Percentiles rank a stretch among this genome's conserved stretches.
Conservation (phyloP, 176 grass and related monocot genomes). For the Alloteropsis semialata region DNA sequence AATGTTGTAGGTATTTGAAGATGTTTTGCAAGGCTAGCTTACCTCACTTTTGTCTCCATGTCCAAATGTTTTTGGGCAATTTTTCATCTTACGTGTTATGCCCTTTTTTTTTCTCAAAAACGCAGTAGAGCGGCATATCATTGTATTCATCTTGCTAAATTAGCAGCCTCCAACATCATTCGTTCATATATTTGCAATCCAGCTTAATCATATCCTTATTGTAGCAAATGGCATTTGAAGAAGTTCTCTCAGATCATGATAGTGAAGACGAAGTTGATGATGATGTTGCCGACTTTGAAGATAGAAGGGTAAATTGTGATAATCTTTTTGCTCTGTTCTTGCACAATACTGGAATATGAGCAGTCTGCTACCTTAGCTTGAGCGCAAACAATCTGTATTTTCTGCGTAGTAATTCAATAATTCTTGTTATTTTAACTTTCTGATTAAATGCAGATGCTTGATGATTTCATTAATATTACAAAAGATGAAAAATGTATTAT, state of each 20-base stretch:
- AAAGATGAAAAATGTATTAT: slow-evolving; percentile 87
- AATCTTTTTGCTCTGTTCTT: slow-evolving; percentile 15
- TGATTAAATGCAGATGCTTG: slow-evolving; percentile 67
- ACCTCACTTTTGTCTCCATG: neutral
- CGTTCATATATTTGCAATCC: slow-evolving; percentile 19
- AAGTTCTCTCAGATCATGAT: slow-evolving; percentile 72
- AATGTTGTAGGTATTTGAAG: slow-evolving; percentile 2
- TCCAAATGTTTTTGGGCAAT: neutral
- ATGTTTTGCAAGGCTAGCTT: neutral
- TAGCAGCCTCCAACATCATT: neutral
- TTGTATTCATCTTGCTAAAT: slow-evolving; percentile 14
- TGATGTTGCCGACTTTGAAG: slow-evolving; percentile 85
- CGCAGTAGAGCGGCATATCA: no score
- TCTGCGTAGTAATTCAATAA: neutral
- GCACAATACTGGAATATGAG: slow-evolving; percentile 1
- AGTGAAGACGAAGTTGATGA: slow-evolving; percentile 96
- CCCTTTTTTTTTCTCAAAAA: no score
- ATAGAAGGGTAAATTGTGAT: slow-evolving; percentile 66
- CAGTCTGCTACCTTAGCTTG: neutral
- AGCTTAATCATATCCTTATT: slow-evolving; percentile 16
- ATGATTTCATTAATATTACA: slow-evolving; percentile 72
- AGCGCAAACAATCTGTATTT: neutral
- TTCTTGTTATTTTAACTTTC: slow-evolving; percentile 16
- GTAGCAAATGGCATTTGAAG: slow-evolving; percentile 73
- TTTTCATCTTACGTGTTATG: neutral